A percentile compares a stretch with the other conserved stretches of the same genome.
Evolutionary conservation across 139 green algal genomes (phyloP).

Genomic region (Tetratostichococcus sp.): DNA sequence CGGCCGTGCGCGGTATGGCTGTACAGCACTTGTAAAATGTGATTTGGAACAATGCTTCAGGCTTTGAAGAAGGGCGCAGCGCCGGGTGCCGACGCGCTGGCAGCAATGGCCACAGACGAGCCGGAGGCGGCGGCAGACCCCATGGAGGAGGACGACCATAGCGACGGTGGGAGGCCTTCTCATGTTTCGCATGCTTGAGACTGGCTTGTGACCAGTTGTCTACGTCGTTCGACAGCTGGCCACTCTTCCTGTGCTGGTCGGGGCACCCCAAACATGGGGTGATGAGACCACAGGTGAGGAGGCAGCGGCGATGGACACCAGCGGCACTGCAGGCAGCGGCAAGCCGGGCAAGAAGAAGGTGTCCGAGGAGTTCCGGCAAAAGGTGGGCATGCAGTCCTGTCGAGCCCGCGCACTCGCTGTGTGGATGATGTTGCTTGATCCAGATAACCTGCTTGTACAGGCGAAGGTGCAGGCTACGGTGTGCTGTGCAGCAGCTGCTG

Average conservation of each 20-base stretch:
- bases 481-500: not conserved
- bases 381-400: not conserved
- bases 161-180: too few relatives aligned
- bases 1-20: too few relatives aligned
- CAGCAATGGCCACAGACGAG: constrained; percentile 1
- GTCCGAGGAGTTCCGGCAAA: constrained; percentile 2
- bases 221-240: too few relatives aligned
- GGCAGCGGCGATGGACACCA: constrained; percentile 17
- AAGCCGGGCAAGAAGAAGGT: not conserved
- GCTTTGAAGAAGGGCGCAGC: not conserved
- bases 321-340: not conserved
- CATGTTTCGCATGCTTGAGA: too few relatives aligned
- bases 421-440: too few relatives aligned
- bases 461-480: too few relatives aligned
- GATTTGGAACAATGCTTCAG: not conserved
- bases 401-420: not conserved
- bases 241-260: too few relatives aligned
- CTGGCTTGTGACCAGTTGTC: too few relatives aligned
- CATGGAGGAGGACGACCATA: constrained; percentile 13
- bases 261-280: too few relatives aligned
- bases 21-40: not conserved
- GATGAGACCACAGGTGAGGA: constrained; percentile 16
- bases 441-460: too few relatives aligned
- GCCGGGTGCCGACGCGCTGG: constrained; percentile 9
- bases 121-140: constrained; percentile 15